These are phyloP conservation scores for Tillandsia leiboldiana DNA, from an alignment of 176 grass and related monocot species.

Conservation along the genomic window DNA sequence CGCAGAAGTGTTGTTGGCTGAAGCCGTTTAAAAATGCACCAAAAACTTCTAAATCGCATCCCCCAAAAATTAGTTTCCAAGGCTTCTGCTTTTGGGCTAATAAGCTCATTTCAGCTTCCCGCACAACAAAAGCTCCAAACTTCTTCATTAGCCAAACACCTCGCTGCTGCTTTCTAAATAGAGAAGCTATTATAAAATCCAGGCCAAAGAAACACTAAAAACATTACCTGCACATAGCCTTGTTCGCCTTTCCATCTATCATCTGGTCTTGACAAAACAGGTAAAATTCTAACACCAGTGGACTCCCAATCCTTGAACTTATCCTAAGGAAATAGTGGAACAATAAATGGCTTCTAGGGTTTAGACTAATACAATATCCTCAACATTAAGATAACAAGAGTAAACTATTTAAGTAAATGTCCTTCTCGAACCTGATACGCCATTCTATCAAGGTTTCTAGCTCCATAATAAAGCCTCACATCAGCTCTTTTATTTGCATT, in stretches of 20 bases:
- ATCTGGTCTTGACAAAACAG: slow-evolving; percentile 38
- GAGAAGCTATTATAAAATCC: too few relatives aligned
- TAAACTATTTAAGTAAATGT: not conserved
- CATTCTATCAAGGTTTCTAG: slow-evolving; percentile 68
- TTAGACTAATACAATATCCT: not conserved
- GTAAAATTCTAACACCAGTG: slow-evolving; percentile 33
- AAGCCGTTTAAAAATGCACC: too few relatives aligned
- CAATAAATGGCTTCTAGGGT: not conserved
- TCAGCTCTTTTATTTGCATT: slow-evolving; percentile 55
- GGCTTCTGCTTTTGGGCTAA: too few relatives aligned
- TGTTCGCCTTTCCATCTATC: slow-evolving; percentile 33
- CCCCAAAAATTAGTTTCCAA: too few relatives aligned
- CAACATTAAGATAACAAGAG: not conserved
- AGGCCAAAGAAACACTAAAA: not conserved
- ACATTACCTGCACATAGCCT: slow-evolving; percentile 46
- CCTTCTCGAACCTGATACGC: slow-evolving; percentile 37
- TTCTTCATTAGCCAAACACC: too few relatives aligned
- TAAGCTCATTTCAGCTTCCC: too few relatives aligned
- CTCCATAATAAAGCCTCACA: slow-evolving; percentile 90
- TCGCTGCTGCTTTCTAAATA: too few relatives aligned
- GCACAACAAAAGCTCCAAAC: too few relatives aligned
- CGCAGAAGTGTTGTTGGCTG: too few relatives aligned
- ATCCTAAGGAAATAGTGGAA: slow-evolving; percentile 26
- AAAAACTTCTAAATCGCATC: too few relatives aligned
- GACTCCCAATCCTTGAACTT: slow-evolving; percentile 50